Evolutionary conservation across 306 rosid species (phyloP), one percentile per base, ranked within the genome.

Genomic region (Styphnolobium japonicum): DNA sequence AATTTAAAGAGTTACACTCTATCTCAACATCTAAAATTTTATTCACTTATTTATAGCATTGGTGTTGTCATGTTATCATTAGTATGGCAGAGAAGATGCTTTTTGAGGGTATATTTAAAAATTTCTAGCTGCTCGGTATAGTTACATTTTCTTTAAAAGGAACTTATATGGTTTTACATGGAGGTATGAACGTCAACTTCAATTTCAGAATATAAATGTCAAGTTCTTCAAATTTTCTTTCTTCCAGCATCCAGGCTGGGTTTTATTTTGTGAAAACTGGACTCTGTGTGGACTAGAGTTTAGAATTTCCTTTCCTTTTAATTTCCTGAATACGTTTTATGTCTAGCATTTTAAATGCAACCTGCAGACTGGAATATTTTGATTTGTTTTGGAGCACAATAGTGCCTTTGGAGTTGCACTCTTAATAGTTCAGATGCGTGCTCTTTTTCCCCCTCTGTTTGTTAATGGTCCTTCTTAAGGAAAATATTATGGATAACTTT

Each of bases 21-120:
- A 67, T 68, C 15, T 51, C 19, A 10, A 21, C 58, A 72, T 81
- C 42, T 15, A 61, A 61, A 31, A 39, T 62, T 33, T 23, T 15
- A 60, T 31, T 31, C 5, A 16, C 58, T 33, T 66, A 45, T 73
- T 64, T 39, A 67, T 67, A 61, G 33, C 75, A 22, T 46, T 10
- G 16, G 7, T 51, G 57, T 82, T 31, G 46, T 29, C n/a, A 40
- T 39, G 27, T 22, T 63, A 14, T 49, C 72, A 21, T 60, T 64
- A 5, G 65, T 33, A 29, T 56, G 72, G 71, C 21, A 23, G 31
- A 45, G 65, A 58, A 34, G 48, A 65, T 71, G 60, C 52, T 60
- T 46, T 46, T 49, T 23, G 53, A 43, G 79, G 84, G 86, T 73
- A 5, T 72, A 36, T 71, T 52, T 71, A 39, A 55, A 74, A 4